These are phyloP conservation scores for Posidonia australis DNA, from an alignment of 106 monocot genomes.

Conservation along the genomic window DNA sequence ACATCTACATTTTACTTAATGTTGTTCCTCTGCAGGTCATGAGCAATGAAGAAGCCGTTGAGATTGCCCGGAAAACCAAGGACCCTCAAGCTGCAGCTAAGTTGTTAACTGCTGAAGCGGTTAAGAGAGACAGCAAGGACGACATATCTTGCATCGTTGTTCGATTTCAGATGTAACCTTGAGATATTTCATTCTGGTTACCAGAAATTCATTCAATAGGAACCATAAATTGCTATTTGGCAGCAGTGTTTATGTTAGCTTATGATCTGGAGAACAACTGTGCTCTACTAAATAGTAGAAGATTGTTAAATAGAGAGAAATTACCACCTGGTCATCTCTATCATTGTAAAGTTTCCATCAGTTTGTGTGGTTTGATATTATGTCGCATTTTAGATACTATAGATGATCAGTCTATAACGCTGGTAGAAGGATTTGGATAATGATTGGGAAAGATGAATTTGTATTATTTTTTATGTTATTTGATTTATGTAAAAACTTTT, in stretches of 20 bases:
- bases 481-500: not conserved
- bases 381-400: not conserved
- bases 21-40: constrained; percentile 11
- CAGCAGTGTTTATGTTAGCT: not conserved
- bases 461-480: constrained; percentile 1
- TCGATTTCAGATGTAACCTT: constrained; percentile 14
- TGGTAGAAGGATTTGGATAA: not conserved
- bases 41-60: constrained; percentile 29
- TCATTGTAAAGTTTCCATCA: not conserved
- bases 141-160: constrained; percentile 37
- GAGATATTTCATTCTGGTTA: not conserved
- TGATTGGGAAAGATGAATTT: not conserved
- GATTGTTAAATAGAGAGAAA: not conserved
- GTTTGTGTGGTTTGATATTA: constrained; percentile 6
- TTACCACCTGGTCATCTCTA: not conserved
- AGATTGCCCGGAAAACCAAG: constrained; percentile 17
- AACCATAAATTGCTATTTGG: constrained; percentile 1
- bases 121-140: constrained; percentile 26
- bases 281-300: not conserved
- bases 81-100: constrained; percentile 21
- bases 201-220: not conserved
- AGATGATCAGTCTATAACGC: not conserved
- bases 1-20: too few species aligned
- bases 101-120: constrained; percentile 20
- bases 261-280: not conserved